Conservation (phyloP, 2,329 filamentous ascomycete genomes). For the Penicillium sp. region DNA sequence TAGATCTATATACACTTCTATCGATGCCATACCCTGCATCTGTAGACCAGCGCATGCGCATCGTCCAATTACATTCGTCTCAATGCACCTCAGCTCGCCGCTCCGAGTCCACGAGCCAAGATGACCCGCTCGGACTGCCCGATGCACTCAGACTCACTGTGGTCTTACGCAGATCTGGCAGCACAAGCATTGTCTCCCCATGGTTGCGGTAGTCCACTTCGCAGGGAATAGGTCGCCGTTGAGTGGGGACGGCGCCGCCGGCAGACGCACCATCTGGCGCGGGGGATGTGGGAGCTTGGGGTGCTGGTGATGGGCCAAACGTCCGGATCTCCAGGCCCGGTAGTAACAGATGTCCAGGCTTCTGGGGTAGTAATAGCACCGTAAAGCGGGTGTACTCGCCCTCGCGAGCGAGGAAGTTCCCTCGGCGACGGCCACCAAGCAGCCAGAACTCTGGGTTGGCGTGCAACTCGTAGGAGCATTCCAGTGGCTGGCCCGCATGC, state of each 20-base stretch:
- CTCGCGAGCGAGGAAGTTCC: conserved; percentile 58
- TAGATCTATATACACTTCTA: conserved; percentile 15
- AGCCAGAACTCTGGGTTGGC: conserved; percentile 74
- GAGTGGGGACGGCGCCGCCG: conserved; percentile 18
- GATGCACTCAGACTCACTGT: conserved; percentile 67
- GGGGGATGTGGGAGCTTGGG: conserved; percentile 17
- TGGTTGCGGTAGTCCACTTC: conserved; percentile 77
- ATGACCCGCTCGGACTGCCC: conserved; percentile 54
- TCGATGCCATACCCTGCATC: not conserved
- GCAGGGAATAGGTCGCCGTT: conserved; percentile 47
- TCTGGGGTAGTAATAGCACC: conserved; percentile 72
- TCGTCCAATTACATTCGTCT: not conserved
- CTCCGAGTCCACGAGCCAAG: conserved; percentile 62
- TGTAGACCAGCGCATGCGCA: not conserved
- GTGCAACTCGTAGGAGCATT: conserved; percentile 78
- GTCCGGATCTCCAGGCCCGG: conserved; percentile 71
- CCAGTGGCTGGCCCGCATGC: conserved; percentile 48
- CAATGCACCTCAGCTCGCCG: conserved; percentile 22
- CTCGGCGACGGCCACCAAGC: conserved; percentile 72
- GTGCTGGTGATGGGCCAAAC: conserved; percentile 45
- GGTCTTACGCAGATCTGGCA: conserved; percentile 63
- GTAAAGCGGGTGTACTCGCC: conserved; percentile 52
- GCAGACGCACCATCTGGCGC: conserved; percentile 10
- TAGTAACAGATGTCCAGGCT: conserved; percentile 69
- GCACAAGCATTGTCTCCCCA: conserved; percentile 69